phyloP scores from a whole-genome alignment of 495 filamentous ascomycete genomes.

The Chaetomium tenue region DNA sequence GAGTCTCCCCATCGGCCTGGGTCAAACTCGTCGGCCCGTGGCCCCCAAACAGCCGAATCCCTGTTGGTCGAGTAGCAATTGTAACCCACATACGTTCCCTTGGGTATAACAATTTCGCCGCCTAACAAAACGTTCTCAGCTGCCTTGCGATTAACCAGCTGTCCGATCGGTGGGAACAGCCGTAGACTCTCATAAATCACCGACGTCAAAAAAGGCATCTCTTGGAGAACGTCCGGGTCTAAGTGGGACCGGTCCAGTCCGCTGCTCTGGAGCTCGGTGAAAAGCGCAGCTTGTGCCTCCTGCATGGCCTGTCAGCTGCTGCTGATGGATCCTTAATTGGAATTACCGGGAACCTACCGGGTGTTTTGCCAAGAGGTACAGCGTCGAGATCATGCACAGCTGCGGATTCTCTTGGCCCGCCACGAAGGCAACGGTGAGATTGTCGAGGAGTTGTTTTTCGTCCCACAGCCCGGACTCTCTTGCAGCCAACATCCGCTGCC shows the following conservation, averaged over 20 bases:
- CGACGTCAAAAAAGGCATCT: constrained; percentile 21
- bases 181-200: constrained; percentile 36
- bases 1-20: constrained; percentile 22
- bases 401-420: constrained; percentile 45
- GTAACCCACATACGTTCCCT: constrained; percentile 26
- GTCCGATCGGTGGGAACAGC: constrained; percentile 40
- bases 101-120: constrained; percentile 26
- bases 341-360: constrained; percentile 9
- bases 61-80: constrained; percentile 28
- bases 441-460: constrained; percentile 37
- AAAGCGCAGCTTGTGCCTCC: constrained; percentile 16
- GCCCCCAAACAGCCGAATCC: constrained; percentile 19
- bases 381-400: constrained; percentile 33
- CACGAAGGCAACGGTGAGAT: constrained; percentile 38
- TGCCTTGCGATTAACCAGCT: constrained; percentile 38
- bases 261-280: constrained; percentile 12
- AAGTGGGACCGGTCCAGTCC: not conserved
- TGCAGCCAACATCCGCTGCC: constrained; percentile 21
- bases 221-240: constrained; percentile 6
- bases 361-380: constrained; percentile 39
- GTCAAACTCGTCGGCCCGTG: constrained; percentile 17
- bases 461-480: constrained; percentile 14
- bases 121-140: constrained; percentile 29
- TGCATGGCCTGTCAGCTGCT: not conserved
- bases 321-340: not conserved